Base-by-base conservation (phyloP, 441 rosid species). In the Biscutella laevigata region DNA sequence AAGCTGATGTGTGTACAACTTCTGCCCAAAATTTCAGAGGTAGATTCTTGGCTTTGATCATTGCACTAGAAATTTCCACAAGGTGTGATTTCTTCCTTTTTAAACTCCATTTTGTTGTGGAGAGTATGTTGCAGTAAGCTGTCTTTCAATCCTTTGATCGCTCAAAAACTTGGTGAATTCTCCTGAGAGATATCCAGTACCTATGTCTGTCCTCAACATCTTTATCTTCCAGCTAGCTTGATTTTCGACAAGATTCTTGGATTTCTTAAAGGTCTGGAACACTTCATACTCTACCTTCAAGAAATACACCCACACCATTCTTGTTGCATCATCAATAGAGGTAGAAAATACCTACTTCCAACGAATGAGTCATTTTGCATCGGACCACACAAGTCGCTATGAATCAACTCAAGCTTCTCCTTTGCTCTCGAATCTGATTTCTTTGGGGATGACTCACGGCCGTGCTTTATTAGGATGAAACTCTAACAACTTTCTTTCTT, bases 61-160 rank as follows among this genome's bases (percentile, higher is more conserved):
- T 28, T 0, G 13, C 25, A 49, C 40, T 40, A 0, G 22, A 42
- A 38, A 57, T 49, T 0, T 58, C 54, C 4, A 43, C 4, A 1
- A 52, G 1, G 3, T 40, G 1, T 14, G 12, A 32, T 49, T 64
- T 21, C 39, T 49, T 2, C 46, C n/a, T 16, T 64, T 19, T 1
- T 11, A 41, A n/a, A 49, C 30, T 1, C 45, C 45, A 10, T 56
- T 64, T 24, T 56, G 32, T 4, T 64, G 20, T 1, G 57, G 58
- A 4, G 57, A 45, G 1, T 47, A 4, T 22, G 51, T 4, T 13
- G 12, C 4, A 2, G 48, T 16, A 0, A 36, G 36, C 1, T 63
- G 46, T 14, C 24, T 33, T 3, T 5, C 19, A 2, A 57, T 57
- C 1, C 51, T 36, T 14, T 32, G 14, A 4, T 39, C 26, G 6